These are phyloP conservation scores for Pachyrhizus erosus DNA, from an alignment of 306 rosid species.

Conservation along the genomic window DNA sequence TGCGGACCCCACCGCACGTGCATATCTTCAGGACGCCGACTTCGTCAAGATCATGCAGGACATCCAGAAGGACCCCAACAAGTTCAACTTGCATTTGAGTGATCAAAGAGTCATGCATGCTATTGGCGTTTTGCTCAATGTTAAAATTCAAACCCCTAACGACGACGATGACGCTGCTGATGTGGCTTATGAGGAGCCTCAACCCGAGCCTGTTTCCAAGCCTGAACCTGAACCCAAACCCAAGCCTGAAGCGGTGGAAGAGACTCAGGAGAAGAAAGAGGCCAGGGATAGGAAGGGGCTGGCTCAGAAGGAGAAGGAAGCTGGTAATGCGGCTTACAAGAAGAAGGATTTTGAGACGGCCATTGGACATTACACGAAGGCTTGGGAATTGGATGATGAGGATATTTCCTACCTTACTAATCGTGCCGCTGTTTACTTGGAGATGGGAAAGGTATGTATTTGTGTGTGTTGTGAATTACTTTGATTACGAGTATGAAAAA, in stretches of 20 bases:
- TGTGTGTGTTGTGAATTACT: too few species aligned
- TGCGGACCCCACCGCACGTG: constrained; percentile 73
- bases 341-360: constrained; percentile 83
- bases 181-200: constrained; percentile 52
- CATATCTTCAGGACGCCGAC: constrained; percentile 69
- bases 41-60: constrained; percentile 87
- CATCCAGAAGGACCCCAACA: constrained; percentile 71
- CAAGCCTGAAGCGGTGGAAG: constrained; percentile 42
- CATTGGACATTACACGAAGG: constrained; percentile 67
- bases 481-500: too few species aligned
- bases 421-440: constrained; percentile 83
- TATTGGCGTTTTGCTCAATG: constrained; percentile 77
- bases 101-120: constrained; percentile 87
- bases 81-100: constrained; percentile 60
- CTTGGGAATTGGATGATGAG: constrained; percentile 75
- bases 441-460: constrained; percentile 84
- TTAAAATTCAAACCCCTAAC: constrained; percentile 55
- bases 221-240: too few species aligned
- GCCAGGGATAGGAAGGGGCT: constrained; percentile 56
- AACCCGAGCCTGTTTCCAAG: neutral
- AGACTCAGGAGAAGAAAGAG: constrained; percentile 56
- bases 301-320: constrained; percentile 81
- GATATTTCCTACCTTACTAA: constrained; percentile 70
- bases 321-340: constrained; percentile 80
- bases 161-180: constrained; percentile 39